Conservation (phyloP, 2,329 filamentous ascomycete species). For the Trichophyton equinum region DNA sequence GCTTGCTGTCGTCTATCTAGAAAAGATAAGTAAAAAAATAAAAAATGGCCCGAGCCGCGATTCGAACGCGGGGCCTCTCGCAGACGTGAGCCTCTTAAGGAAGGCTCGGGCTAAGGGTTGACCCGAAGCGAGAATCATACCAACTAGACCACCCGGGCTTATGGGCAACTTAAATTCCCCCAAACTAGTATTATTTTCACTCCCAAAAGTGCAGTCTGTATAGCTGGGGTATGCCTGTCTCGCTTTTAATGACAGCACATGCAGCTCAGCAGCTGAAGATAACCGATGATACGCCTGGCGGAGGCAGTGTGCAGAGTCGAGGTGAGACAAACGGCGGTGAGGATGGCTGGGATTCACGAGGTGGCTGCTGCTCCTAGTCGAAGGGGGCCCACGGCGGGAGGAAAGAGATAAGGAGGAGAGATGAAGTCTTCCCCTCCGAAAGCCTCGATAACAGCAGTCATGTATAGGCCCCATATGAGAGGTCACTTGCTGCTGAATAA, state of each 20-base stretch:
- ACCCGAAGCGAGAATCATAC: conserved; percentile 13
- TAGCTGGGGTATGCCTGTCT: too few relatives aligned
- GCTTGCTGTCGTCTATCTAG: too few relatives aligned
- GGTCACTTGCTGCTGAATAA: too few relatives aligned
- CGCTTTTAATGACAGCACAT: too few relatives aligned
- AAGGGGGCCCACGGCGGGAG: background rate
- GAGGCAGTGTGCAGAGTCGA: background rate
- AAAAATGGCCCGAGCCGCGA: conserved; percentile 7
- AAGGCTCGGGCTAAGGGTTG: conserved; percentile 8
- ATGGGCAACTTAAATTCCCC: background rate
- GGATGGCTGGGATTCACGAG: background rate
- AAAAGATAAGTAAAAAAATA: background rate
- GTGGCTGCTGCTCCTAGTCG: background rate
- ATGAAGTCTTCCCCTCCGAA: too few relatives aligned
- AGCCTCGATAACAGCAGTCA: too few relatives aligned
- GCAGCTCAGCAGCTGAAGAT: background rate
- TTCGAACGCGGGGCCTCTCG: conserved; percentile 13
- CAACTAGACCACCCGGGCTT: conserved; percentile 13
- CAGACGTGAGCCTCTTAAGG: conserved; percentile 7
- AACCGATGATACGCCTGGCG: background rate
- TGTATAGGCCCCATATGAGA: too few relatives aligned
- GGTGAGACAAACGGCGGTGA: background rate
- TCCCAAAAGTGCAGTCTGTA: too few relatives aligned
- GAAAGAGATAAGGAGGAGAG: background rate
- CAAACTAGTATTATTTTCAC: background rate